Percentiles rank a stretch among this genome's conserved stretches.
phyloP scores from a whole-genome alignment of 192 early-diverging fungal species.

The Coemansia javaensis region DNA sequence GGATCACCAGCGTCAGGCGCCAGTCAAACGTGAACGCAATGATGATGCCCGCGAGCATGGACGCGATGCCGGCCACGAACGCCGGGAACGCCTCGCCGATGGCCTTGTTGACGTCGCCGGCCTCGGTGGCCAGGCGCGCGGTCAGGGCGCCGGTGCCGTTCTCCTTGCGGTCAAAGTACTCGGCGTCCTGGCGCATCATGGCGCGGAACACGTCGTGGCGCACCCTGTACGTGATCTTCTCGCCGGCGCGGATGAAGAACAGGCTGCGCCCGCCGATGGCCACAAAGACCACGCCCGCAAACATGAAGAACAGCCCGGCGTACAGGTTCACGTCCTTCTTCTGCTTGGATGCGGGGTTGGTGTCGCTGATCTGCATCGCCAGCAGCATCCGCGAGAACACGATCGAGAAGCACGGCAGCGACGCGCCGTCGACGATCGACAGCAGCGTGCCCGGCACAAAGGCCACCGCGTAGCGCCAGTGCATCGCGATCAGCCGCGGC shows the following conservation, averaged over 20 bases:
- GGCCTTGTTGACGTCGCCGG: slow-evolving; percentile 58
- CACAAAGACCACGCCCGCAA: slow-evolving; percentile 58
- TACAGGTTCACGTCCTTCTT: slow-evolving; percentile 49
- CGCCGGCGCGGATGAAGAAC: slow-evolving; percentile 62
- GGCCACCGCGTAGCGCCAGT: slow-evolving; percentile 30
- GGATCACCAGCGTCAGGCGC: slow-evolving; percentile 76
- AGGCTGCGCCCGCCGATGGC: slow-evolving; percentile 53
- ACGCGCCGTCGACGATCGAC: slow-evolving; percentile 62
- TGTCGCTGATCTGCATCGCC: slow-evolving; percentile 20
- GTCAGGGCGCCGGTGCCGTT: slow-evolving; percentile 78
- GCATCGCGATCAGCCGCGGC: slow-evolving; percentile 34
- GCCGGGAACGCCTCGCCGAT: slow-evolving; percentile 42
- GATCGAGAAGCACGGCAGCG: slow-evolving; percentile 76
- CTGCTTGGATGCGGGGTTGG: slow-evolving; percentile 17
- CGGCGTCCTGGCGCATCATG: slow-evolving; percentile 83
- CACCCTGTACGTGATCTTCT: slow-evolving; percentile 64
- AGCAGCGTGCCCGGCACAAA: slow-evolving; percentile 58
- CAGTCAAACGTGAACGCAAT: slow-evolving; percentile 74
- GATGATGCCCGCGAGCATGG: slow-evolving; percentile 39
- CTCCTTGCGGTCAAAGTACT: slow-evolving; percentile 75
- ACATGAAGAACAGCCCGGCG: slow-evolving; percentile 57
- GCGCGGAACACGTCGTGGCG: slow-evolving; percentile 63
- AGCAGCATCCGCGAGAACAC: slow-evolving; percentile 55
- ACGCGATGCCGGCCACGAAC: slow-evolving; percentile 18
- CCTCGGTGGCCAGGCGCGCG: slow-evolving; percentile 76